Percentiles rank a stretch among this genome's conserved stretches.
phyloP scores from a whole-genome alignment of 352 stramenopile genomes.

The Pythium biforme region DNA sequence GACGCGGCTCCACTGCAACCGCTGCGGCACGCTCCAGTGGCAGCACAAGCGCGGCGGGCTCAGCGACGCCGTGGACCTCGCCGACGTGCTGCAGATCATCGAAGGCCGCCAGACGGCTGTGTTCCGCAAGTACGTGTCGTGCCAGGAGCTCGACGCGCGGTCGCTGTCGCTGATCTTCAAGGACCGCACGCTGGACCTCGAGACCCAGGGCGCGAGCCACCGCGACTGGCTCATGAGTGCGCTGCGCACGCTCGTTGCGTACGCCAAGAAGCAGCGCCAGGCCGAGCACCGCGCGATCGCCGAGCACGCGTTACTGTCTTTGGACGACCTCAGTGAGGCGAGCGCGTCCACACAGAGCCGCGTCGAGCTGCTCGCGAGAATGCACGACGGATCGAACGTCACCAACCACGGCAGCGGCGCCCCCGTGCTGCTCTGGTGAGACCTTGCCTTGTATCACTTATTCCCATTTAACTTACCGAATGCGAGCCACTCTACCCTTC shows the following conservation, averaged over 20 bases:
- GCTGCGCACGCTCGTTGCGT: slow-evolving; percentile 69
- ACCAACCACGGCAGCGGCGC: too few species aligned
- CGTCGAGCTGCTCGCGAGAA: background rate
- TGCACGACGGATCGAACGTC: slow-evolving; percentile 6
- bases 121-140: slow-evolving; percentile 74
- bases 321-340: slow-evolving; percentile 15
- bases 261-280: slow-evolving; percentile 65
- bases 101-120: slow-evolving; percentile 70
- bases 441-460: too few species aligned
- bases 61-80: slow-evolving; percentile 70
- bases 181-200: slow-evolving; percentile 74
- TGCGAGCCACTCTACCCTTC: background rate
- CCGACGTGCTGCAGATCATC: slow-evolving; percentile 63
- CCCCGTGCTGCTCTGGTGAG: slow-evolving; percentile 17
- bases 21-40: slow-evolving; percentile 80
- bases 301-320: slow-evolving; percentile 34
- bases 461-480: slow-evolving; percentile 1
- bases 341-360: slow-evolving; percentile 5
- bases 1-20: slow-evolving; percentile 79
- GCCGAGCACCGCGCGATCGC: slow-evolving; percentile 78
- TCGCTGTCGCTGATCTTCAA: slow-evolving; percentile 79
- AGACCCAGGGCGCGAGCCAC: slow-evolving; percentile 72
- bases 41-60: slow-evolving; percentile 81
- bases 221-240: slow-evolving; percentile 83
- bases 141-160: slow-evolving; percentile 37